phyloP scores from a whole-genome alignment of 768 basidiomycete genomes.

The Rhizopogon rudus region DNA sequence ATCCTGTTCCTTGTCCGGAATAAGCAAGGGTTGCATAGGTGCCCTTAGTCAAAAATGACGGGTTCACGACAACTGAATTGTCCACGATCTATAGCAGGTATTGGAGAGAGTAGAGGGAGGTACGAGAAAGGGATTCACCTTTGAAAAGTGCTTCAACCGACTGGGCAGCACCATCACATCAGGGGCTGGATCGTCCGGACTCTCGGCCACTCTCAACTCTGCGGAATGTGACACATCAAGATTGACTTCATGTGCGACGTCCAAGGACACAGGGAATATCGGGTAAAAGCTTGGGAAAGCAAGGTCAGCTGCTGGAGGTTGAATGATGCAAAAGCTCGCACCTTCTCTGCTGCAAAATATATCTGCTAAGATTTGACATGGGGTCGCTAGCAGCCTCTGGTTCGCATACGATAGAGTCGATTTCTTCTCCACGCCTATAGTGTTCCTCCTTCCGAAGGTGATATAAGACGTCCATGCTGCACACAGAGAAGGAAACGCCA shows the following conservation, averaged over 20 bases:
- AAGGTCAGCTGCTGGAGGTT: not conserved
- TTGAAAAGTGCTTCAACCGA: slow-evolving; percentile 83
- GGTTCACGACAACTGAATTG: slow-evolving; percentile 77
- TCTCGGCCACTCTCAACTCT: slow-evolving; percentile 33
- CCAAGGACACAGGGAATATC: slow-evolving; percentile 80
- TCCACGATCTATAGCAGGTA: slow-evolving; percentile 58
- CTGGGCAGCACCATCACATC: slow-evolving; percentile 88
- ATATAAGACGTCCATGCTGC: slow-evolving; percentile 86
- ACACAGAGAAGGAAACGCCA: slow-evolving; percentile 70
- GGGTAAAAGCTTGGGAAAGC: slow-evolving; percentile 77
- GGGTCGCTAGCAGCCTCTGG: slow-evolving; percentile 56
- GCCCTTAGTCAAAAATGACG: slow-evolving; percentile 67
- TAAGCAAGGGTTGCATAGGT: slow-evolving; percentile 46
- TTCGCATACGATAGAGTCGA: slow-evolving; percentile 39
- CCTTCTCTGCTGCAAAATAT: slow-evolving; percentile 86
- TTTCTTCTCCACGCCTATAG: slow-evolving; percentile 60
- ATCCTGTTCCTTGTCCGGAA: slow-evolving; percentile 19
- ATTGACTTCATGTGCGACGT: slow-evolving; percentile 76
- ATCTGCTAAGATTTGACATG: slow-evolving; percentile 75
- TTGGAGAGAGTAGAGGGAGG: not conserved
- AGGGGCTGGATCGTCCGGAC: slow-evolving; percentile 48
- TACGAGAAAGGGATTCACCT: slow-evolving; percentile 42
- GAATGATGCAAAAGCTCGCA: slow-evolving; percentile 23
- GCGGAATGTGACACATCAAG: slow-evolving; percentile 81
- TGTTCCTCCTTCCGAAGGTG: slow-evolving; percentile 85